phyloP scores from a whole-genome alignment of 768 basidiomycete species.

The Lactifluus volemus region DNA sequence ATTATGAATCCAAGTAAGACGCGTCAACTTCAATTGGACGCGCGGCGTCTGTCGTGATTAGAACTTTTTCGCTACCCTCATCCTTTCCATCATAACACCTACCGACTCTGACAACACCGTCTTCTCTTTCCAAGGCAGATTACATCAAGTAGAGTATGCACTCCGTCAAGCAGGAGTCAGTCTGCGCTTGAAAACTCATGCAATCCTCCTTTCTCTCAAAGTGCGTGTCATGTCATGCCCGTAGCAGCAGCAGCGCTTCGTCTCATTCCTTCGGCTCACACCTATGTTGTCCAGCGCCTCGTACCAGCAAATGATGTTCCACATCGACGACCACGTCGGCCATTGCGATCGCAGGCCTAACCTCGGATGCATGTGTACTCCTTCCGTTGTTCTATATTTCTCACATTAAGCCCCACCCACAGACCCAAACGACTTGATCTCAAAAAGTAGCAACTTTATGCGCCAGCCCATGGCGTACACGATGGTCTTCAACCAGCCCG shows the following conservation, averaged over 20 bases:
- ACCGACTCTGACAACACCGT: slow-evolving; percentile 99
- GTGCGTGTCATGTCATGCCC: slow-evolving; percentile 32
- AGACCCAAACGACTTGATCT: neutral
- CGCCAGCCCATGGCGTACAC: slow-evolving; percentile 91
- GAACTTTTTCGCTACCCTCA: neutral
- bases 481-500: slow-evolving; percentile 92
- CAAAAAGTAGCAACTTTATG: slow-evolving; percentile 83
- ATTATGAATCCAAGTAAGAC: neutral
- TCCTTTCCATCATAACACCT: slow-evolving; percentile 52
- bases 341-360: slow-evolving; percentile 99
- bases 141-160: slow-evolving; percentile 95
- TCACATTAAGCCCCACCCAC: no score
- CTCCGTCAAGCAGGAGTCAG: slow-evolving; percentile 99
- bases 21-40: neutral
- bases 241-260: neutral
- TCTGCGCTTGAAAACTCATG: slow-evolving; percentile 59
- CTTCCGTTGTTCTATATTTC: slow-evolving; percentile 39
- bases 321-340: slow-evolving; percentile 99
- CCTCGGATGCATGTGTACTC: slow-evolving; percentile 90
- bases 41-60: neutral
- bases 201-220: slow-evolving; percentile 83
- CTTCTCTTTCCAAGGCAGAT: slow-evolving; percentile 80
- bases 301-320: slow-evolving; percentile 99
- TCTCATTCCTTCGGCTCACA: neutral
- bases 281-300: slow-evolving; percentile 56